A percentile compares a stretch with the other conserved stretches of the same genome.
Evolutionary conservation across 2,329 filamentous ascomycete genomes (phyloP).

Genomic region (Lachnellula subtilissima): DNA sequence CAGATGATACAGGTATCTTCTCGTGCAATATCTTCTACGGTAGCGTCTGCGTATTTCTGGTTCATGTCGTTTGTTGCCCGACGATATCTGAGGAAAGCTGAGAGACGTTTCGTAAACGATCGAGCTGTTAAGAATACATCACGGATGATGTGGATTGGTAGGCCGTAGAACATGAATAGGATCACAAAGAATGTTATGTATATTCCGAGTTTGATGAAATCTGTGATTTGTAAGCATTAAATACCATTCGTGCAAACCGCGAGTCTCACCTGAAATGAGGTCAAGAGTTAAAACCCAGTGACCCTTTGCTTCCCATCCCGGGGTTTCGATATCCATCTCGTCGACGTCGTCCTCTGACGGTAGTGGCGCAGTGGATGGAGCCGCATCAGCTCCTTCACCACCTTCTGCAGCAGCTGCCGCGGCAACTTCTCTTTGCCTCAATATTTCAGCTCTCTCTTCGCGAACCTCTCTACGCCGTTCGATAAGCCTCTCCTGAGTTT

Average conservation of each 20-base stretch:
- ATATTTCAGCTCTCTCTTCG: conserved; percentile 49
- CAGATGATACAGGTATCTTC: conserved; percentile 98
- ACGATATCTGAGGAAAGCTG: conserved; percentile 82
- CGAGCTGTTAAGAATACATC: conserved; percentile 92
- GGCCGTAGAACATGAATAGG: conserved; percentile 85
- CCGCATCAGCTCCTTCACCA: conserved; percentile 31
- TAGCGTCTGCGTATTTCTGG: conserved; percentile 82
- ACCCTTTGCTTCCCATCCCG: conserved; percentile 94
- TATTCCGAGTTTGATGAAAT: conserved; percentile 85
- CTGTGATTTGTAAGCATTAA: conserved; percentile 39
- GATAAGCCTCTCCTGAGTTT: conserved; percentile 65
- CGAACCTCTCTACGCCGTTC: conserved; percentile 65
- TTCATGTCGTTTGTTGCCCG: conserved; percentile 95
- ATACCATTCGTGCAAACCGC: neutral
- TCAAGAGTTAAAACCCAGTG: conserved; percentile 89
- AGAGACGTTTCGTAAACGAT: conserved; percentile 85
- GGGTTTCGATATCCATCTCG: conserved; percentile 90
- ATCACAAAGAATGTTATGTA: conserved; percentile 93
- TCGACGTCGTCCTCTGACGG: conserved; percentile 73
- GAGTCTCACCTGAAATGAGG: conserved; percentile 64
- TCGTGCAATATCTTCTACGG: conserved; percentile 72
- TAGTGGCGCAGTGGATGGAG: conserved; percentile 39
- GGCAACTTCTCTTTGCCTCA: conserved; percentile 33
- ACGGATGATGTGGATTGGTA: conserved; percentile 94
- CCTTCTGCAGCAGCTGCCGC: conserved; percentile 39